A percentile compares a stretch with the other conserved stretches of the same genome.
phyloP scores from a whole-genome alignment of 345 rosid genomes.

The Populus alba region DNA sequence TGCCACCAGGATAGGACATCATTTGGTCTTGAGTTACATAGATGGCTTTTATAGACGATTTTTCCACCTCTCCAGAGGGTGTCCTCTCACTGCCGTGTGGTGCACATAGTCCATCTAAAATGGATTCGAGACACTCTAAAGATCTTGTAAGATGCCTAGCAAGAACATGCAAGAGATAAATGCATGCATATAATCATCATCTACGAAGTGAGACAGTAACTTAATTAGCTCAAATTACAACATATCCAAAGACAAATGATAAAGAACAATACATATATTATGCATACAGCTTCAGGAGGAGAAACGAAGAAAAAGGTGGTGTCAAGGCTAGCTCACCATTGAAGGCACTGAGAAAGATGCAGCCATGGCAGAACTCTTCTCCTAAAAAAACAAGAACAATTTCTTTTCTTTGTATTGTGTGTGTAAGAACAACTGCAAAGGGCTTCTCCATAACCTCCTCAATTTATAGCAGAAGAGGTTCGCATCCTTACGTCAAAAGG shows the following conservation, averaged over 20 bases:
- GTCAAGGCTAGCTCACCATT: conserved; percentile 47
- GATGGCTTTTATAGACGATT: too few relatives aligned
- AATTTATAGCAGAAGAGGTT: conserved; percentile 37
- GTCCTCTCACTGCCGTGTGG: background rate
- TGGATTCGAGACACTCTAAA: background rate
- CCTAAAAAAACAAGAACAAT: background rate
- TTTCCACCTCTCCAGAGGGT: too few relatives aligned
- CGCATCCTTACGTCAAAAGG: background rate
- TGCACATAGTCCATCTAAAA: background rate
- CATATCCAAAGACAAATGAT: background rate
- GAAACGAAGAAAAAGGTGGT: background rate
- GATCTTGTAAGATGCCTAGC: background rate
- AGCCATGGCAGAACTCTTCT: conserved; percentile 61
- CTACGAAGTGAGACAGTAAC: too few relatives aligned
- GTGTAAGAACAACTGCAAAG: conserved; percentile 8
- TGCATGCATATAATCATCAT: too few relatives aligned
- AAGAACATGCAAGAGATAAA: background rate
- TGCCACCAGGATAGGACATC: too few relatives aligned
- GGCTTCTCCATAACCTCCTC: conserved; percentile 16
- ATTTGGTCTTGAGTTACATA: too few relatives aligned
- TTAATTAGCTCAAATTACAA: too few relatives aligned
- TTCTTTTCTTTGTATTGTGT: background rate
- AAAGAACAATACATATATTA: background rate
- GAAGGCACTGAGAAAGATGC: conserved; percentile 87
- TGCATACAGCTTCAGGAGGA: background rate